phyloP scores from a whole-genome alignment of 495 filamentous ascomycete species.

The Glonium stellatum region DNA sequence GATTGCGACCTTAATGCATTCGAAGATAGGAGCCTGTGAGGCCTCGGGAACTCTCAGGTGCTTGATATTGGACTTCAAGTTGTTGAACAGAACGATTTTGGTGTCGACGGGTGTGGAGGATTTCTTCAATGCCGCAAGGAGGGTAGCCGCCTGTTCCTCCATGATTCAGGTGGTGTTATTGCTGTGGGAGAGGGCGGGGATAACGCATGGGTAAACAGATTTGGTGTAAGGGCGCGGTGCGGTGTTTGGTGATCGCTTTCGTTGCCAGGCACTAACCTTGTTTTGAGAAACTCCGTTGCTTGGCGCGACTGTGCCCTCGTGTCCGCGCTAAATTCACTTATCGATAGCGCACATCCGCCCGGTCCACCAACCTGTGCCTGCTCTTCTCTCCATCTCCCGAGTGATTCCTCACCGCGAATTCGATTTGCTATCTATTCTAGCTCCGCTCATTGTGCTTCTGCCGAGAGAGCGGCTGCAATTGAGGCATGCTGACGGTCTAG shows the following conservation, averaged over 20 bases:
- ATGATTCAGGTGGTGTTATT: slow-evolving; percentile 34
- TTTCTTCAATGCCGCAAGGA: slow-evolving; percentile 60
- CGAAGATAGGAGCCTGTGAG: slow-evolving; percentile 66
- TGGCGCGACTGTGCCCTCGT: not conserved
- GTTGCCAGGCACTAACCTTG: not conserved
- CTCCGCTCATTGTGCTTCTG: too few species aligned
- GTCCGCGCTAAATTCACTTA: not conserved
- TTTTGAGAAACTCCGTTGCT: not conserved
- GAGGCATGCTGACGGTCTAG: too few species aligned
- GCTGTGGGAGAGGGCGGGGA: slow-evolving; percentile 4
- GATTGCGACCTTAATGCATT: slow-evolving; percentile 61
- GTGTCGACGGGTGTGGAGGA: slow-evolving; percentile 58
- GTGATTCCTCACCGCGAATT: too few species aligned
- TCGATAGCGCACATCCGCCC: too few species aligned
- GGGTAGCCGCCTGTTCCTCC: slow-evolving; percentile 57
- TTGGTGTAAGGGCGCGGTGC: not conserved
- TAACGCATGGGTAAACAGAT: not conserved
- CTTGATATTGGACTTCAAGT: slow-evolving; percentile 79
- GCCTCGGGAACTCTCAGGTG: slow-evolving; percentile 73
- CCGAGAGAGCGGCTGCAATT: too few species aligned
- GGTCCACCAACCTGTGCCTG: too few species aligned
- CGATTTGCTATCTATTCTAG: too few species aligned
- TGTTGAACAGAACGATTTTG: slow-evolving; percentile 62
- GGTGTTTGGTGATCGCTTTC: not conserved
- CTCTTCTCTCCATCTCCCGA: too few species aligned